Evolutionary conservation across 306 rosid species (phyloP), one percentile per base, ranked within the genome.

Genomic region (Alnus glutinosa): DNA sequence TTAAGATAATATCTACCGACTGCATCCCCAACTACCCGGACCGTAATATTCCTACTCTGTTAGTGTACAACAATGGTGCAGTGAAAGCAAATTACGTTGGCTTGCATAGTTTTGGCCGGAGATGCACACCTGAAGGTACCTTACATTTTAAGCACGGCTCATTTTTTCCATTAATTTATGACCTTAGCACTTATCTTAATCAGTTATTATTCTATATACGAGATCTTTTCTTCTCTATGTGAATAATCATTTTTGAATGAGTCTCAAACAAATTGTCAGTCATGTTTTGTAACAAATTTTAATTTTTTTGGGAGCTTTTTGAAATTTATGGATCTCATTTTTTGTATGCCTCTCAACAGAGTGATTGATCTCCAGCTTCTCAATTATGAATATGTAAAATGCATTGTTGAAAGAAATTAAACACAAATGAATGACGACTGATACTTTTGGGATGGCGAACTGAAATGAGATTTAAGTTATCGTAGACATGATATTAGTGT

Each of bases 11-110:
- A 85, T 92, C 98, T 2, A 95, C 98, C 4, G 98, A 95, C 34
- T 95, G 98, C 86, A 95, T 95, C 79, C 98, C 98, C 0, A 95
- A 95, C 81, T 95, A 95, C 75, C 98, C 97, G 0, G 98, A 95
- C 83, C 76, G 85, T 32, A 95, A 95, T 85, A 91, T 92, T 79
- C 98, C 98, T 9, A 91, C 98, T 76, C 79, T 95, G 37, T 79
- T 92, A 75, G 98, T 95, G 16, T 95, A 95, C 88, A 92, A 95
- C 91, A 95, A 89, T 79, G 92, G 98, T 52, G 94, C 93, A 9
- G 96, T 92, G 73, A 95, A 92, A 80, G 98, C 96, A 77, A 95
- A 95, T 78, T 83, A 91, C 48, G 98, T 90, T 14, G 98, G 98
- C 9, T 36, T 91, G 89, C 90, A 19, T 28, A 85, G 83, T 80